Percentiles rank a stretch among this genome's conserved stretches.
These are phyloP conservation scores for Antitrichia curtipendula DNA, from an alignment of 225 moss, liverwort and hornwort genomes.

Conservation along the genomic window DNA sequence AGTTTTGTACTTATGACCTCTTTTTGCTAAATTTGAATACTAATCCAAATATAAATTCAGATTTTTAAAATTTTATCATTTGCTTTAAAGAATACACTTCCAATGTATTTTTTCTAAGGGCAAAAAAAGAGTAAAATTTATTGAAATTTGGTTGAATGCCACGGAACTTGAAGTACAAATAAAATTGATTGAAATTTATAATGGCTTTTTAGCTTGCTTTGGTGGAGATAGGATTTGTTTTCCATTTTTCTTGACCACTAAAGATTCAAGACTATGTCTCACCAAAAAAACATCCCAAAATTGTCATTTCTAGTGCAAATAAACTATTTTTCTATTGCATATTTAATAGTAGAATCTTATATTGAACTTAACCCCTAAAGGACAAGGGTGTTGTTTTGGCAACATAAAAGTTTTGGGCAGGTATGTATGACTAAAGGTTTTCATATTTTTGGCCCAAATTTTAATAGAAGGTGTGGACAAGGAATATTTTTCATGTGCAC, in stretches of 20 bases:
- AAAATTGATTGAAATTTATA: neutral
- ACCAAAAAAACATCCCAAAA: rapidly evolving
- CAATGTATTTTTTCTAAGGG: rapidly evolving
- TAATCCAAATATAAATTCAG: neutral
- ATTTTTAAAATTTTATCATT: neutral
- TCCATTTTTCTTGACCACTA: neutral
- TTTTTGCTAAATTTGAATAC: neutral
- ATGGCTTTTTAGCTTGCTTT: neutral
- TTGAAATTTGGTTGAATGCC: neutral
- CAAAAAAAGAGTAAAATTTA: neutral
- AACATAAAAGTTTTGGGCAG: too few species aligned
- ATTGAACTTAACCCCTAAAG: too few species aligned
- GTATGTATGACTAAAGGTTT: too few species aligned
- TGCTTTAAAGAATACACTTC: neutral
- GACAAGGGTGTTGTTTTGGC: too few species aligned
- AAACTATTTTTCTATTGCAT: neutral
- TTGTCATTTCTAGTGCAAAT: rapidly evolving
- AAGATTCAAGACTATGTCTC: neutral
- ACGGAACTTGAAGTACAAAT: rapidly evolving
- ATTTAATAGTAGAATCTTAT: neutral
- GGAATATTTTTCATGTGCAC: too few species aligned
- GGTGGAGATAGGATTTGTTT: rapidly evolving
- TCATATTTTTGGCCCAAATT: too few species aligned
- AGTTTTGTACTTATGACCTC: neutral
- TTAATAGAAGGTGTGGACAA: too few species aligned